These are phyloP conservation scores for Aureobasidium sp. DNA, from an alignment of 2,329 filamentous ascomycete genomes.

Conservation along the genomic window DNA sequence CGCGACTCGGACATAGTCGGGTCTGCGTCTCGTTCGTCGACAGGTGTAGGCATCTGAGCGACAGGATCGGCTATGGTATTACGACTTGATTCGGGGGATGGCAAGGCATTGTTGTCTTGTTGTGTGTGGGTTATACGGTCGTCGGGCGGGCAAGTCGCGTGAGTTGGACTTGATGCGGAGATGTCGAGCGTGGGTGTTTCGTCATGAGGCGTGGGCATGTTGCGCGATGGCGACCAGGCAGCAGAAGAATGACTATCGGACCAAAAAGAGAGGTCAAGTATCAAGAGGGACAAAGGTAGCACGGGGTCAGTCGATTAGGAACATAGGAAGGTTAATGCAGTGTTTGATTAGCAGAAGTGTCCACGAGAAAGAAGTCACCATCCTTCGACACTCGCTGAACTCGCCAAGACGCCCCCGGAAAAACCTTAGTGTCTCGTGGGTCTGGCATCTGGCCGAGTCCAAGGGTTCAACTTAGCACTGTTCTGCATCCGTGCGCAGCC, in stretches of 20 bases:
- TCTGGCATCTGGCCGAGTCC: not conserved
- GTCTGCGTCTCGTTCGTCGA: constrained; percentile 13
- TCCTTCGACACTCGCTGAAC: not conserved
- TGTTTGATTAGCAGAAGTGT: not conserved
- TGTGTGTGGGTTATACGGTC: constrained; percentile 23
- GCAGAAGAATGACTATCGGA: not conserved
- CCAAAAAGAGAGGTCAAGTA: not conserved
- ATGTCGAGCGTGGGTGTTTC: constrained; percentile 10
- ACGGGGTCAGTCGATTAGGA: not conserved
- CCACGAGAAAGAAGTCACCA: not conserved
- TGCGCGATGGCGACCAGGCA: not conserved
- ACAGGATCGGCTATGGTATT: constrained; percentile 10
- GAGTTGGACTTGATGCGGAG: constrained; percentile 9
- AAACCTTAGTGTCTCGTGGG: not conserved
- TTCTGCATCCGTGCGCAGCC: not conserved
- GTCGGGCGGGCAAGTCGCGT: constrained; percentile 36
- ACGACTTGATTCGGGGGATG: not conserved
- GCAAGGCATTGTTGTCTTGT: constrained; percentile 17
- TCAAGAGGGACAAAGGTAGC: not conserved
- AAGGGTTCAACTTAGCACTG: not conserved
- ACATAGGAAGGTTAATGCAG: constrained; percentile 6
- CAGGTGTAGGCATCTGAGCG: constrained; percentile 20
- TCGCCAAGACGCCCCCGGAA: not conserved
- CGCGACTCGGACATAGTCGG: constrained; percentile 11
- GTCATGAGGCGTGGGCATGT: constrained; percentile 13